These are phyloP conservation scores for Sporothrix pallida DNA, from an alignment of 2,329 filamentous ascomycete species.

Conservation along the genomic window DNA sequence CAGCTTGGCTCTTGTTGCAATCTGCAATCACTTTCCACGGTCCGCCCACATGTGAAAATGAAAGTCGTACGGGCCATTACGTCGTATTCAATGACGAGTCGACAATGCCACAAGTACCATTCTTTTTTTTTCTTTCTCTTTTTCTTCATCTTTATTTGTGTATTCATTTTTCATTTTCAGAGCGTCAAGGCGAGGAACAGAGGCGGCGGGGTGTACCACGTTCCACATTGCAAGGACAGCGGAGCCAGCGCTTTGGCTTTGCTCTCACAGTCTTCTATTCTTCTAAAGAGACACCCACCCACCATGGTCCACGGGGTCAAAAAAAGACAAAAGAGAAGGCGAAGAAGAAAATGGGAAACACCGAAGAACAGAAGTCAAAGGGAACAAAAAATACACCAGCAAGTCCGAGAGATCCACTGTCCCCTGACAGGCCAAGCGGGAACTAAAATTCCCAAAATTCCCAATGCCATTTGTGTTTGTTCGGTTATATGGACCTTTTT, in stretches of 20 bases:
- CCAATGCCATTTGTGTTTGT: constrained; percentile 6
- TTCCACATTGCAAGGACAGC: constrained; percentile 13
- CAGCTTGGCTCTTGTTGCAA: background rate
- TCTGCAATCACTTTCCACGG: constrained; percentile 6
- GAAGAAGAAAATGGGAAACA: background rate
- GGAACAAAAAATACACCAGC: constrained; percentile 19
- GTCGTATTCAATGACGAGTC: background rate
- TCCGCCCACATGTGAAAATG: constrained; percentile 10
- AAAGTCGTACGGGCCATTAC: background rate
- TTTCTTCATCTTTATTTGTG: too few relatives aligned
- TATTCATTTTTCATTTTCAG: background rate
- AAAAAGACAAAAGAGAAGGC: background rate
- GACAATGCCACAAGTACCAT: background rate
- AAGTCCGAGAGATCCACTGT: constrained; percentile 1
- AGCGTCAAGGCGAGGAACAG: background rate
- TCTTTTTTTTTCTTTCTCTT: background rate
- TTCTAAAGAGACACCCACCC: constrained; percentile 17
- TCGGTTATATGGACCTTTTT: constrained; percentile 27
- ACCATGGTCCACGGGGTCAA: background rate
- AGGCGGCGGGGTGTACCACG: constrained; percentile 22
- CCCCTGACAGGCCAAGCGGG: constrained; percentile 31
- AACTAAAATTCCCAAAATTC: constrained; percentile 17
- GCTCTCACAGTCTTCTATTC: background rate
- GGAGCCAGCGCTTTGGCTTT: constrained; percentile 2
- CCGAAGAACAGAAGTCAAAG: background rate